A percentile compares a stretch with the other conserved stretches of the same genome.
These are phyloP conservation scores for Colletotrichum horii DNA, from an alignment of 2,329 filamentous ascomycete species.

Conservation along the genomic window DNA sequence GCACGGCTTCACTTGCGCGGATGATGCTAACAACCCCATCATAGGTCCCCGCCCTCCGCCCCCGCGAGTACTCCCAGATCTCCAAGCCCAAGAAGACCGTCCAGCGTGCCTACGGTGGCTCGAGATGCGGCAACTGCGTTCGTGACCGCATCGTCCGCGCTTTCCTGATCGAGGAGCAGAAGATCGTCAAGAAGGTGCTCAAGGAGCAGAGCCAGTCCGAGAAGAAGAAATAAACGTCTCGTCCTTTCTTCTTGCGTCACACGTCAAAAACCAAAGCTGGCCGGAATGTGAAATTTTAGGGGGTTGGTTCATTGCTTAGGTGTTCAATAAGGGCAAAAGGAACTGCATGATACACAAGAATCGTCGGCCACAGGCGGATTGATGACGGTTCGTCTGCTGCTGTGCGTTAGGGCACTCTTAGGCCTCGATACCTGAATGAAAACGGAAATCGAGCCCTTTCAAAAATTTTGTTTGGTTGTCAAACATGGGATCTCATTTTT, in stretches of 20 bases:
- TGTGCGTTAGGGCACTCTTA: constrained; percentile 43
- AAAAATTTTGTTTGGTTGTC: neutral
- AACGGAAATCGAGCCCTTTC: constrained; percentile 24
- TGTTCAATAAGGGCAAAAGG: constrained; percentile 56
- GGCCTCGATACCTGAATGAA: constrained; percentile 25
- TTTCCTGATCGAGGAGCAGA: constrained; percentile 99
- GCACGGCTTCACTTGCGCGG: neutral
- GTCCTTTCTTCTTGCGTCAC: constrained; percentile 22
- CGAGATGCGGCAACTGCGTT: constrained; percentile 98
- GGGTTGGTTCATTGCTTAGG: constrained; percentile 57
- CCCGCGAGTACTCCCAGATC: constrained; percentile 96
- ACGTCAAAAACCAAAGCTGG: constrained; percentile 23
- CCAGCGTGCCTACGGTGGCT: constrained; percentile 97
- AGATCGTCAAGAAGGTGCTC: constrained; percentile 99
- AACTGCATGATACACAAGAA: constrained; percentile 50
- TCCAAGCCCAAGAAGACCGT: constrained; percentile 99
- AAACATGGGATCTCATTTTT: constrained; percentile 3
- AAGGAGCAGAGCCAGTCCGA: constrained; percentile 89
- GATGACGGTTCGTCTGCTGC: constrained; percentile 40
- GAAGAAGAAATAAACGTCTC: constrained; percentile 69
- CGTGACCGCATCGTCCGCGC: constrained; percentile 97
- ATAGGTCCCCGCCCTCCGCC: constrained; percentile 93
- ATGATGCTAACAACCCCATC: neutral
- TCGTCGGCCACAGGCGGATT: constrained; percentile 27
- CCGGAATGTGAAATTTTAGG: constrained; percentile 28